Conservation (phyloP, 2,329 filamentous ascomycete genomes). For the Fusarium bactridioides region DNA sequence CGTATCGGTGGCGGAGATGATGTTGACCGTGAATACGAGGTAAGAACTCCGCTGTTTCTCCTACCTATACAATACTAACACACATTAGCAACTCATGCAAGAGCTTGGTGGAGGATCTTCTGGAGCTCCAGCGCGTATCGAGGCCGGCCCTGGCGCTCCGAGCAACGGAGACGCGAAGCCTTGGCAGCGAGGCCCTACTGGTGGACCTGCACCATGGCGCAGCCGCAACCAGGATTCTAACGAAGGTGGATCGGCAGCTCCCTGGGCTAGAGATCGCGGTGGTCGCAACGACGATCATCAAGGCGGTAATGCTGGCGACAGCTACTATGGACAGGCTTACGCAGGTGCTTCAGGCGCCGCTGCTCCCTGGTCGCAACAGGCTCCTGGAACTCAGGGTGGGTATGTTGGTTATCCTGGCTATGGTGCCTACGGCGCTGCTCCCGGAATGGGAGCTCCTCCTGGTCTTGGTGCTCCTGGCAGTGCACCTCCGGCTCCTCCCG, state of each 20-base stretch:
- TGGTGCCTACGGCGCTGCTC: conserved; percentile 57
- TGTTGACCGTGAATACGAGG: conserved; percentile 94
- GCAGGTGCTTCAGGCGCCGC: conserved; percentile 41
- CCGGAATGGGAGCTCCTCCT: conserved; percentile 51
- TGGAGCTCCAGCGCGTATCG: conserved; percentile 80
- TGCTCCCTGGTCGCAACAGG: conserved; percentile 66
- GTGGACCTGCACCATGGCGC: conserved; percentile 84
- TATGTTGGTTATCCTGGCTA: conserved; percentile 64
- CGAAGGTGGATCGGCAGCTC: conserved; percentile 59
- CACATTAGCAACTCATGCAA: conserved; percentile 87
- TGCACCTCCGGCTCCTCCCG: conserved; percentile 53
- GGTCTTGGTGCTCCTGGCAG: conserved; percentile 55
- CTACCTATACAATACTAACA: conserved; percentile 50
- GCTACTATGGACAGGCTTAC: conserved; percentile 44
- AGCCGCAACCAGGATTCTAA: conserved; percentile 61
- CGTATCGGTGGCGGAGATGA: conserved; percentile 80
- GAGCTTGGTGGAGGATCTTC: conserved; percentile 78
- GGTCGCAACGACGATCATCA: conserved; percentile 56
- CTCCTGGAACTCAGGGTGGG: conserved; percentile 60
- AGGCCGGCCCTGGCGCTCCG: conserved; percentile 74
- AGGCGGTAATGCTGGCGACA: conserved; percentile 40
- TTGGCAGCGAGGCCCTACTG: conserved; percentile 87
- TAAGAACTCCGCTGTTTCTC: conserved; percentile 54
- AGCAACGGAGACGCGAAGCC: conserved; percentile 74
- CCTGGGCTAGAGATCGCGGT: conserved; percentile 70